phyloP scores from a whole-genome alignment of 176 grass and related monocot species.

The Cenchrus americanus region DNA sequence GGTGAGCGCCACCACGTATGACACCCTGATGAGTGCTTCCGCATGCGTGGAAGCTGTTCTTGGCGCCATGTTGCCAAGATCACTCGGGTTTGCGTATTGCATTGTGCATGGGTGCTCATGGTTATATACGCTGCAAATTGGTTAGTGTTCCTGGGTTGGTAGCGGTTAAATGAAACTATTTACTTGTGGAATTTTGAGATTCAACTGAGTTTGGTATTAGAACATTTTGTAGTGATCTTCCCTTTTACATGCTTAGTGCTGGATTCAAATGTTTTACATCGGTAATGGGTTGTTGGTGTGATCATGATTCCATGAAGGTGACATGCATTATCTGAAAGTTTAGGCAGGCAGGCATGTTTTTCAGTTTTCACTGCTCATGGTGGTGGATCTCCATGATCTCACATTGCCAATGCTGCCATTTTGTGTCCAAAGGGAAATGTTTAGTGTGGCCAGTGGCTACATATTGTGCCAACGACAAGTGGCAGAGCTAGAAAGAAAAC shows the following conservation, averaged over 20 bases:
- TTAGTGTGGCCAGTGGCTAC: neutral
- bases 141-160: neutral
- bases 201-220: conserved; percentile 24
- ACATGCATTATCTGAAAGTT: conserved; percentile 32
- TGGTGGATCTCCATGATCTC: conserved; percentile 35
- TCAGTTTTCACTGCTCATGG: neutral
- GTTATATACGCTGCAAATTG: conserved; percentile 10
- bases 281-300: conserved; percentile 50
- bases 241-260: neutral
- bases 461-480: too few relatives aligned
- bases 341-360: conserved; percentile 26
- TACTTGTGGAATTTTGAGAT: neutral
- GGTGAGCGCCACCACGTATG: conserved; percentile 22
- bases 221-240: conserved; percentile 28
- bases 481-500: too few relatives aligned
- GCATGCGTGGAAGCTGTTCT: neutral
- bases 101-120: neutral
- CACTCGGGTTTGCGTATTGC: conserved; percentile 7
- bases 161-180: neutral
- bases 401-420: neutral
- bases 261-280: conserved; percentile 26
- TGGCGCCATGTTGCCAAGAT: conserved; percentile 29
- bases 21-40: neutral
- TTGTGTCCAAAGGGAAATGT: neutral
- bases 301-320: conserved; percentile 29